A percentile compares a stretch with the other conserved stretches of the same genome.
phyloP scores from a whole-genome alignment of 2,329 filamentous ascomycete species.

The Hypoxylon sp. region DNA sequence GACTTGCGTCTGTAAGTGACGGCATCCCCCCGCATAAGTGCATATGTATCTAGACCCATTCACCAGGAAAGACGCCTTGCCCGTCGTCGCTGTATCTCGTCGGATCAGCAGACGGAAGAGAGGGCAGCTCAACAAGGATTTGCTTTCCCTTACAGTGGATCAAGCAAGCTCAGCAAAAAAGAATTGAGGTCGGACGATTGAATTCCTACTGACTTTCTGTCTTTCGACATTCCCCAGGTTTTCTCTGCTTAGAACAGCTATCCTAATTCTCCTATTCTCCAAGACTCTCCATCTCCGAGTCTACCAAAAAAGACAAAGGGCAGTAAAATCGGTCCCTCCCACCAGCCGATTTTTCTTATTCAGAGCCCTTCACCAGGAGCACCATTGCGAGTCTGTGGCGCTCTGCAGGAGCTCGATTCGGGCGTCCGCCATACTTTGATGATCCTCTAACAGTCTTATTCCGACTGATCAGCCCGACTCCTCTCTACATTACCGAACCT shows the following conservation, averaged over 20 bases:
- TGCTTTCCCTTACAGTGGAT: slow-evolving; percentile 20
- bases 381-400: slow-evolving; percentile 37
- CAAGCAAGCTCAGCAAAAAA: slow-evolving; percentile 21
- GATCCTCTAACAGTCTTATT: slow-evolving; percentile 39
- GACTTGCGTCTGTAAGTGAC: slow-evolving; percentile 21
- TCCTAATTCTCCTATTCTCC: not conserved
- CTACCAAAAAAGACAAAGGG: slow-evolving; percentile 8
- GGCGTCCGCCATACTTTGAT: slow-evolving; percentile 38
- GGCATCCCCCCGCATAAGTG: slow-evolving; percentile 17
- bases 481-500: slow-evolving; percentile 22
- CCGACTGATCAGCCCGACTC: slow-evolving; percentile 24
- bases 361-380: slow-evolving; percentile 8
- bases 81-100: slow-evolving; percentile 17
- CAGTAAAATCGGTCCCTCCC: slow-evolving; percentile 18
- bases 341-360: slow-evolving; percentile 12
- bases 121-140: slow-evolving; percentile 29
- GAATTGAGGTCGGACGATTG: slow-evolving; percentile 4
- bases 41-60: slow-evolving; percentile 17
- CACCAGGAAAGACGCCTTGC: too few species aligned
- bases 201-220: not conserved
- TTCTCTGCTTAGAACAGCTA: slow-evolving; percentile 1
- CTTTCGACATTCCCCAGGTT: slow-evolving; percentile 18
- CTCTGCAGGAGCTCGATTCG: slow-evolving; percentile 40
- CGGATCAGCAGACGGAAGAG: slow-evolving; percentile 11
- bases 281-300: slow-evolving; percentile 3